A percentile compares a stretch with the other conserved stretches of the same genome.
Evolutionary conservation across 2,329 filamentous ascomycete species (phyloP).

Genomic region (Macrophomina pseudophaseolina): DNA sequence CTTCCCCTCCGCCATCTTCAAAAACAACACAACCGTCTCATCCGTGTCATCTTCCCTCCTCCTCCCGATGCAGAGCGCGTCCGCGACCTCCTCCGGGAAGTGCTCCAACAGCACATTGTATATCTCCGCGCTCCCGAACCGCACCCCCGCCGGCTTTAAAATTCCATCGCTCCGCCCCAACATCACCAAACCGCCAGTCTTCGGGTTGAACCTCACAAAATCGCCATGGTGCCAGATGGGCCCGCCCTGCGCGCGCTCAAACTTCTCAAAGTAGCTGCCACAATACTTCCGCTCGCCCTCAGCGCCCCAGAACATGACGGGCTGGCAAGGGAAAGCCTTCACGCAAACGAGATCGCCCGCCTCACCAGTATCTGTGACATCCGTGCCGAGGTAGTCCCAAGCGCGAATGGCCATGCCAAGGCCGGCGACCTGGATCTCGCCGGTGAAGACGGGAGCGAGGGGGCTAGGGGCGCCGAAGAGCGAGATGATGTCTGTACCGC

Average conservation of each 20-base stretch:
- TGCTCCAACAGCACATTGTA: constrained; percentile 91
- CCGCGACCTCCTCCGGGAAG: constrained; percentile 78
- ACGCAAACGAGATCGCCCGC: constrained; percentile 89
- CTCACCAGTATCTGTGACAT: constrained; percentile 66
- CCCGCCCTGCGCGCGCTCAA: constrained; percentile 50
- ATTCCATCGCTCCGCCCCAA: constrained; percentile 91
- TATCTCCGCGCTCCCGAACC: constrained; percentile 93
- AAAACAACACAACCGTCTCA: constrained; percentile 86
- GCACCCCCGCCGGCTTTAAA: constrained; percentile 86
- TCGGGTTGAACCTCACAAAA: constrained; percentile 75
- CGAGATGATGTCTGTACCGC: constrained; percentile 95
- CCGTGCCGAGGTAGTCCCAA: constrained; percentile 59
- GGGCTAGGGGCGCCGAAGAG: constrained; percentile 84
- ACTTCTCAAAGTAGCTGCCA: constrained; percentile 86
- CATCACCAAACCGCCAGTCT: constrained; percentile 83
- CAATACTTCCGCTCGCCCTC: constrained; percentile 77
- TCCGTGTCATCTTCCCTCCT: constrained; percentile 73
- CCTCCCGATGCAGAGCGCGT: constrained; percentile 86
- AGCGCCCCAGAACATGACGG: constrained; percentile 83
- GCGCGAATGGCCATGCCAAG: constrained; percentile 58
- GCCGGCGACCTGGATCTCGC: constrained; percentile 56
- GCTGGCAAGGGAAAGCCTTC: constrained; percentile 86
- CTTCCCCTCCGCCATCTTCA: constrained; percentile 71
- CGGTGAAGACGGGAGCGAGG: constrained; percentile 54
- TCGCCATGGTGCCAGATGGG: constrained; percentile 92